Base-by-base conservation (phyloP, 106 monocot genomes). In the Agapanthus africanus region DNA sequence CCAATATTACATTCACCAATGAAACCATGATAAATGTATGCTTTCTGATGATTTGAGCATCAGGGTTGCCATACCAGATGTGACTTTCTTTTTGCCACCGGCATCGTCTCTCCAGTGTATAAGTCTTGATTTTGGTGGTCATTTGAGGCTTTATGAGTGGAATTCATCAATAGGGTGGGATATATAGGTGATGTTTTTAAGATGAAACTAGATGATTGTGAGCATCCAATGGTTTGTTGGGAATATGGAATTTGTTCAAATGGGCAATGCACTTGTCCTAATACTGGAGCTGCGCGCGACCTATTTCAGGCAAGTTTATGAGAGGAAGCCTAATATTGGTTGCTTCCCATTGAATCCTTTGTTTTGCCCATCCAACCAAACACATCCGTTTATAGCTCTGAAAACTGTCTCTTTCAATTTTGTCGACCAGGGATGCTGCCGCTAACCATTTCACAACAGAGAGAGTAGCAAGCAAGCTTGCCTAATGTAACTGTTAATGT, bases 171-270 rank as follows among this genome's bases (percentile, higher is more conserved):
- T 15, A 0, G 59, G 40, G n/a, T 59, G 57, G 59, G 25, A 28
- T 13, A 14, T 6, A 0, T 40, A 22, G 6, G 19, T 9, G 49
- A 71, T 37, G 71, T 71, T 49, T n/a, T 71, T 19, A 7, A 15
- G 7, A 21, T 57, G 14, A 39, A 16, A 0, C 8, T 37, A 1
- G 69, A 41, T 70, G 61, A 70, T 32, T 74, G 79, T 36, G 62
- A 25, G 30, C 80, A 74, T 37, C 63, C 63, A 7, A 63, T 16
- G 6, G 63, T 37, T 2, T 87, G 87, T 19, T 79, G 87, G 7
- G 44, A 51, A 30, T 83, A 80, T 59, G 87, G 83, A 22, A 75
- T 87, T 39, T 87, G 87, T 31, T 83, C 71, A 0, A 41, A 78
- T 52, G 77, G 71, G 18, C 68, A 80, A 35, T 87, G 87, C 51